phyloP scores from a whole-genome alignment of 768 basidiomycete species.

The Rhizopogon vesiculosus region DNA sequence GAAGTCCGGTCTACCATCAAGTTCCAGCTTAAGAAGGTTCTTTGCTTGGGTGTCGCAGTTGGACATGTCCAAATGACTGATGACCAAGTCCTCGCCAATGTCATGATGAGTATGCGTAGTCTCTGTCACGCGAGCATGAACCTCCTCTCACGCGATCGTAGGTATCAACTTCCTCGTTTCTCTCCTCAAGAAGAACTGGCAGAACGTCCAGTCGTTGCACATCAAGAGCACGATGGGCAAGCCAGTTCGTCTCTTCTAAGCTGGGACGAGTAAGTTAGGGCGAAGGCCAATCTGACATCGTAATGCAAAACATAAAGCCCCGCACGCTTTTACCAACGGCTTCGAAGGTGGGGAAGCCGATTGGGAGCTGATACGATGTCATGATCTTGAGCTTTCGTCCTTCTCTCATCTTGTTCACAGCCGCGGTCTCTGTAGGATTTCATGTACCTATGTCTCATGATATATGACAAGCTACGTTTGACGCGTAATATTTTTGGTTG shows the following conservation, averaged over 20 bases:
- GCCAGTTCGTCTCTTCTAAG: slow-evolving; percentile 89
- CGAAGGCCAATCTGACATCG: slow-evolving; percentile 30
- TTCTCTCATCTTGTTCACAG: slow-evolving; percentile 1
- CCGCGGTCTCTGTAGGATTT: slow-evolving; percentile 5
- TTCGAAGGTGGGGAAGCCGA: slow-evolving; percentile 63
- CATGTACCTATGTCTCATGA: slow-evolving; percentile 14
- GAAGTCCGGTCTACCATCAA: slow-evolving; percentile 99
- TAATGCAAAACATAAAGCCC: slow-evolving; percentile 93
- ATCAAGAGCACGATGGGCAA: slow-evolving; percentile 99
- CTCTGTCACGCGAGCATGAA: neutral
- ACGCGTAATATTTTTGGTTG: neutral
- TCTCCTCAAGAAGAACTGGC: slow-evolving; percentile 99
- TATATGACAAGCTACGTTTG: slow-evolving; percentile 2
- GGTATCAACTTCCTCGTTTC: slow-evolving; percentile 99
- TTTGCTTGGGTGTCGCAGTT: slow-evolving; percentile 98
- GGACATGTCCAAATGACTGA: slow-evolving; percentile 97
- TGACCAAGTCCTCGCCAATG: slow-evolving; percentile 94
- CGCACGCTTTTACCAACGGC: slow-evolving; percentile 99
- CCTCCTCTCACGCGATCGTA: slow-evolving; percentile 23
- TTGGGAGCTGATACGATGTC: slow-evolving; percentile 79
- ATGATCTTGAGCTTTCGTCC: slow-evolving; percentile 18
- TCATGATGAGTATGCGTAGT: slow-evolving; percentile 81
- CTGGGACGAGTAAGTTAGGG: slow-evolving; percentile 8
- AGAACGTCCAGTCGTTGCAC: slow-evolving; percentile 98
- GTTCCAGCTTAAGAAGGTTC: slow-evolving; percentile 99